Conservation (phyloP, 768 basidiomycete species). For the Tylopilus sp. region DNA sequence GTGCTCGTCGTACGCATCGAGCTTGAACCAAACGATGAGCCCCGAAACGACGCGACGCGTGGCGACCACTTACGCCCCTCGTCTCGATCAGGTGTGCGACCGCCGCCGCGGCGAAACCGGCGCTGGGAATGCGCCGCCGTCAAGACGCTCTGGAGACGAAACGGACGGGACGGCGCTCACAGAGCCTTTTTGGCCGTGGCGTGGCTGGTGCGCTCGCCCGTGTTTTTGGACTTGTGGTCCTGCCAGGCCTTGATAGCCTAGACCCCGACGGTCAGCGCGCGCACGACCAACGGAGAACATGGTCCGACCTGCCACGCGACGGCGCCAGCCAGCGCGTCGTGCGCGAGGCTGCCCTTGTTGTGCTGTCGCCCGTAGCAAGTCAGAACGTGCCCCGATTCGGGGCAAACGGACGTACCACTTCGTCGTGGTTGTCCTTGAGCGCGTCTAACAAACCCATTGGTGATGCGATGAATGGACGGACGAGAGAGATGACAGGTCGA, state of each 20-base stretch:
- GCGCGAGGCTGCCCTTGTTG: constrained; percentile 10
- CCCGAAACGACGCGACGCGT: not conserved
- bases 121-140: not conserved
- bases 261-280: not conserved
- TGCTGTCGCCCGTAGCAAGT: constrained; percentile 3
- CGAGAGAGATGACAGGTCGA: not conserved
- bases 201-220: constrained; percentile 19
- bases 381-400: not conserved
- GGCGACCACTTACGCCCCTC: not conserved
- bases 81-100: not conserved
- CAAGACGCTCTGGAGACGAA: not conserved
- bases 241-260: constrained; percentile 20
- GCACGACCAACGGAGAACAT: not conserved
- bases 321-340: constrained; percentile 20
- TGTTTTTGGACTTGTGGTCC: constrained; percentile 1
- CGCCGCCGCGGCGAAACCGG: not conserved
- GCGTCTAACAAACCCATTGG: constrained; percentile 8
- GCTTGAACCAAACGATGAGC: not conserved
- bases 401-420: constrained; percentile 6
- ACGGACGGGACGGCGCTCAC: not conserved
- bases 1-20: not conserved
- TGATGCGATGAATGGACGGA: constrained; percentile 1
- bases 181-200: constrained; percentile 19
- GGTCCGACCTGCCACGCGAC: constrained; percentile 17
- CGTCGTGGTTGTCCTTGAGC: not conserved